Evolutionary conservation across 2,329 filamentous ascomycete genomes (phyloP).

Genomic region (Curvularia lunata): DNA sequence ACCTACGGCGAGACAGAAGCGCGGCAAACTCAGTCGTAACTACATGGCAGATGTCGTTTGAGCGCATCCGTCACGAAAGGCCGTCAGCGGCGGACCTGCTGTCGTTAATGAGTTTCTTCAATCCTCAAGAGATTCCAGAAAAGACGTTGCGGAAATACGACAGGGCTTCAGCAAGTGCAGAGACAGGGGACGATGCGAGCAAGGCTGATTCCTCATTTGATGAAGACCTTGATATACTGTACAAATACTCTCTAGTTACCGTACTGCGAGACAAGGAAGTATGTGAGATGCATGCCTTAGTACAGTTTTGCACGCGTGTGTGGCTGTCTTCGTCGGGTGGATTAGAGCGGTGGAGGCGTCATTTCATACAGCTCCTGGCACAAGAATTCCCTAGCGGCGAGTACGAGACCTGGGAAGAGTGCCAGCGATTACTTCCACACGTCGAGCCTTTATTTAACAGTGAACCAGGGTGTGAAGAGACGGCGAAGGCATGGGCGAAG

Average conservation of each 20-base stretch:
- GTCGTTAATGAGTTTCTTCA: background rate
- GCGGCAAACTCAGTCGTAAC: background rate
- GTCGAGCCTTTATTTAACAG: background rate
- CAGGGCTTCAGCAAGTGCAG: background rate
- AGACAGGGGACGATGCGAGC: background rate
- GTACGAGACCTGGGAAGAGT: background rate
- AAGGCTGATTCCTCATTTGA: background rate
- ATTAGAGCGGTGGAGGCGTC: background rate
- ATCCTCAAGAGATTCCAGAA: background rate
- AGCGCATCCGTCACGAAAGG: background rate
- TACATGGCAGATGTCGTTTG: background rate
- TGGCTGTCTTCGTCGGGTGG: background rate
- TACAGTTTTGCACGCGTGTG: background rate
- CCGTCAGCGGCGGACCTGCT: background rate
- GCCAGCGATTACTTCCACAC: background rate
- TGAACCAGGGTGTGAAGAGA: background rate
- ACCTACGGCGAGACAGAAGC: background rate
- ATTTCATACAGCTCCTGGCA: background rate
- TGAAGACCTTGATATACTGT: background rate
- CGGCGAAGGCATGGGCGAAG: background rate
- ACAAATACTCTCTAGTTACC: background rate
- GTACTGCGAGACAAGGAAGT: background rate
- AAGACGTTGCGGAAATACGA: background rate
- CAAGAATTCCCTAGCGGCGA: background rate
- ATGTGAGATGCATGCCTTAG: background rate